Evolutionary conservation across 2,329 filamentous ascomycete species (phyloP).

Genomic region (Cladosporium phlei): DNA sequence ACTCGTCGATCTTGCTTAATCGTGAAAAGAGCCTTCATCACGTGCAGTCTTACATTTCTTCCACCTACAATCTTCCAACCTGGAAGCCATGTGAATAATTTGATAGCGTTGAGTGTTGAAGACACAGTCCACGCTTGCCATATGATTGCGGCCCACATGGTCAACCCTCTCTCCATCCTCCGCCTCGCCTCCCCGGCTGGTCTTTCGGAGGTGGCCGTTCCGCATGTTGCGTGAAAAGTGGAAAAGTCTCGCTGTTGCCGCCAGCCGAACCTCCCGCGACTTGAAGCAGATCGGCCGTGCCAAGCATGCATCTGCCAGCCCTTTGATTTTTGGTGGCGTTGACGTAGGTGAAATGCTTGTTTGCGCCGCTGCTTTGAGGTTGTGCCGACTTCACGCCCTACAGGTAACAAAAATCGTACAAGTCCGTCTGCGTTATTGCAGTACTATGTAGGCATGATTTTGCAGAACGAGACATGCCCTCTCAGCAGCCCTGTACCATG

Average conservation of each 20-base stretch:
- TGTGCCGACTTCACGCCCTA: neutral
- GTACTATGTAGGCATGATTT: no score
- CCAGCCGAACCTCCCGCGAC: no score
- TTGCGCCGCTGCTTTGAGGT: neutral
- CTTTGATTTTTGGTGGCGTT: conserved; percentile 1
- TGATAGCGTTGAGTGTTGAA: neutral
- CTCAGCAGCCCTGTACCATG: neutral
- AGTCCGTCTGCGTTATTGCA: neutral
- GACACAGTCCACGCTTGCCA: no score
- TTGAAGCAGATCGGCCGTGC: neutral
- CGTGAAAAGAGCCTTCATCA: neutral
- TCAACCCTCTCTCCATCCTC: neutral
- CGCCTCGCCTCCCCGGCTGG: no score
- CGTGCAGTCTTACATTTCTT: neutral
- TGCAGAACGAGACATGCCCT: neutral
- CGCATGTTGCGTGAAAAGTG: neutral
- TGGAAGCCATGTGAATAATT: neutral
- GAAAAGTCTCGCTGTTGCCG: no score
- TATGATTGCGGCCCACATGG: conserved; percentile 5
- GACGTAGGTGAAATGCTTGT: no score
- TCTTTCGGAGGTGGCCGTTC: neutral
- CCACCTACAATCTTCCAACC: neutral
- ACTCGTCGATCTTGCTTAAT: no score
- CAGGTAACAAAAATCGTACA: neutral
- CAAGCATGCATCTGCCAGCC: neutral